These are phyloP conservation scores for Plasmodium coatneyi DNA, from an alignment of 169 alveolate species.

Conservation along the genomic window DNA sequence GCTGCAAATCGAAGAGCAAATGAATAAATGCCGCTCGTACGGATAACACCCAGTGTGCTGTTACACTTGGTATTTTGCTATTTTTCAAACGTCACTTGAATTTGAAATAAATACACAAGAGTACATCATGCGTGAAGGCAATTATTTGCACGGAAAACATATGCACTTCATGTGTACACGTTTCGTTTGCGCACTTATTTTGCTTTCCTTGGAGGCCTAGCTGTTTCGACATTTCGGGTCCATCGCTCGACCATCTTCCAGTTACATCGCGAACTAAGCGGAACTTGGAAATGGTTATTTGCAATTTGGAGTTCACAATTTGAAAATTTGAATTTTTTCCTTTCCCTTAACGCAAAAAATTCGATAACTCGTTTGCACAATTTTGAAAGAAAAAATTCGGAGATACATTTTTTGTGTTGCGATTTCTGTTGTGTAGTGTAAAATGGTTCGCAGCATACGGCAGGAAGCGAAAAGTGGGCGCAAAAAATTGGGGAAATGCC, in stretches of 20 bases:
- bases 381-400: background rate
- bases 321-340: background rate
- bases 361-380: background rate
- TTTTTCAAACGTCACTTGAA: background rate
- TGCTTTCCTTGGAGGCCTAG: background rate
- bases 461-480: background rate
- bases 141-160: background rate
- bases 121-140: background rate
- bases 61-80: background rate
- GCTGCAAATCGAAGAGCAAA: background rate
- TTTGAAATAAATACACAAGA: background rate
- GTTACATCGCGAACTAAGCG: background rate
- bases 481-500: background rate
- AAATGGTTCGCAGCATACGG: background rate
- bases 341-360: background rate
- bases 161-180: background rate
- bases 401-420: background rate
- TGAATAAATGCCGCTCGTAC: background rate
- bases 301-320: background rate
- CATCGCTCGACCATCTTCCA: background rate
- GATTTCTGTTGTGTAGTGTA: background rate
- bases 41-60: background rate
- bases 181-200: background rate
- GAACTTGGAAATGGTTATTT: background rate
- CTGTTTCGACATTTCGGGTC: background rate